These are phyloP conservation scores for Podospora tetraspora DNA, from an alignment of 495 filamentous ascomycete genomes.

Conservation along the genomic window DNA sequence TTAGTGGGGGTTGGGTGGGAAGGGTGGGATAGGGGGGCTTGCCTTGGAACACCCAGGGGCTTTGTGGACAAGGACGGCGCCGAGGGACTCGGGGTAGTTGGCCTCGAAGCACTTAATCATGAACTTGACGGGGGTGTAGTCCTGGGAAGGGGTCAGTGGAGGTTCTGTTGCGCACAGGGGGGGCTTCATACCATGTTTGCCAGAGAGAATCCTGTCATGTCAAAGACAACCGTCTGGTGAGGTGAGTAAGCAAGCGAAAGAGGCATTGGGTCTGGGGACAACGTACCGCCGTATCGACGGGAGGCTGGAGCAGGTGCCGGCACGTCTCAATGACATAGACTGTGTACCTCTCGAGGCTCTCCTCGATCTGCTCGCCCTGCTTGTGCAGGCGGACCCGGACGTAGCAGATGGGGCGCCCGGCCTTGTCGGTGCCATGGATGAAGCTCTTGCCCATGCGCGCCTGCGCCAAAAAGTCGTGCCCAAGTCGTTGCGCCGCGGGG, in stretches of 20 bases:
- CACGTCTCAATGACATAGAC: slow-evolving; percentile 94
- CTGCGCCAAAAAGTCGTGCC: slow-evolving; percentile 78
- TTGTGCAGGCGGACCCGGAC: slow-evolving; percentile 78
- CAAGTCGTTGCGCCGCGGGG: slow-evolving; percentile 56
- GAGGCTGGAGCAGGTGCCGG: slow-evolving; percentile 69
- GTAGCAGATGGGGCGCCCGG: slow-evolving; percentile 80
- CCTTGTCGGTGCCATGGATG: slow-evolving; percentile 80
- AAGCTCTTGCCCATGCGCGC: slow-evolving; percentile 92
- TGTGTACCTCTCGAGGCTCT: slow-evolving; percentile 78
- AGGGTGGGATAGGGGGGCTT: slow-evolving; percentile 5
- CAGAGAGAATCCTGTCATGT: slow-evolving; percentile 88
- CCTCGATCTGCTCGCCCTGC: slow-evolving; percentile 74
- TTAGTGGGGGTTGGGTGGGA: neutral
- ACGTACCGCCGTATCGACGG: slow-evolving; percentile 88
- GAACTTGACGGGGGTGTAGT: slow-evolving; percentile 94
- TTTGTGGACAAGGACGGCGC: slow-evolving; percentile 92
- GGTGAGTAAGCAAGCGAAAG: slow-evolving; percentile 19
- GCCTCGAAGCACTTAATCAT: slow-evolving; percentile 99
- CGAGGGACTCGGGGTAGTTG: slow-evolving; percentile 92
- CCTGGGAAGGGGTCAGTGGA: slow-evolving; percentile 41
- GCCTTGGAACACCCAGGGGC: slow-evolving; percentile 94
- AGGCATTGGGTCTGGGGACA: neutral
- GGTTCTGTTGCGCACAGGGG: neutral
- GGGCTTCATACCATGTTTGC: slow-evolving; percentile 78
- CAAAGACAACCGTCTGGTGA: slow-evolving; percentile 74